A percentile compares a stretch with the other conserved stretches of the same genome.
Conservation (phyloP, 768 basidiomycete species). For the Solioccasus polychromus region DNA sequence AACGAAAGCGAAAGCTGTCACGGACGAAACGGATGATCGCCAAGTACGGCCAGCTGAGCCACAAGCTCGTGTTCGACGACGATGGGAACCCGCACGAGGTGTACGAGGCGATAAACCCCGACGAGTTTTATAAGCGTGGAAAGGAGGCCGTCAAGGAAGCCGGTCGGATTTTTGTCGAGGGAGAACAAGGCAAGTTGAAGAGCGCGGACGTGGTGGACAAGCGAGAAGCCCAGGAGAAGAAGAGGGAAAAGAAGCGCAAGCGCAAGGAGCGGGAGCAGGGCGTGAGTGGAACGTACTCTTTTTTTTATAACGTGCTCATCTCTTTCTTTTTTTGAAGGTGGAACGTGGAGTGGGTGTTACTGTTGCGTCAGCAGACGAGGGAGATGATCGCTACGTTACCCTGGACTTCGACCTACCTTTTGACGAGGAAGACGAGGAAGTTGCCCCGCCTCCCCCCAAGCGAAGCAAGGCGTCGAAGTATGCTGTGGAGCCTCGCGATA, state of each 20-base stretch:
- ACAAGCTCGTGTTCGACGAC: constrained; percentile 89
- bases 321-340: constrained; percentile 6
- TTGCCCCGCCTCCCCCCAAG: constrained; percentile 28
- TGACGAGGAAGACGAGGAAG: constrained; percentile 35
- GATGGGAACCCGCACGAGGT: constrained; percentile 76
- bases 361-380: constrained; percentile 40
- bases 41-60: constrained; percentile 54
- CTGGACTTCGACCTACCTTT: constrained; percentile 62
- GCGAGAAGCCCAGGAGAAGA: constrained; percentile 82
- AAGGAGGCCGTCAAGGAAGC: constrained; percentile 62
- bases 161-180: constrained; percentile 66
- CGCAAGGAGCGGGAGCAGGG: constrained; percentile 71
- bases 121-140: constrained; percentile 70
- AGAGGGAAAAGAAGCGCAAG: constrained; percentile 88
- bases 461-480: constrained; percentile 31
- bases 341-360: constrained; percentile 23
- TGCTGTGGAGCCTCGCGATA: constrained; percentile 22
- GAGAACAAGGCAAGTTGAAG: constrained; percentile 70
- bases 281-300: constrained; percentile 16
- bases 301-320: not conserved
- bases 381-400: constrained; percentile 70
- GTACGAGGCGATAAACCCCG: constrained; percentile 78
- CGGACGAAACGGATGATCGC: constrained; percentile 69
- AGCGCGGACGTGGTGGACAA: constrained; percentile 73
- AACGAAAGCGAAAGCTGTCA: constrained; percentile 78